phyloP scores from a whole-genome alignment of 768 basidiomycete species.

The Phylloporus rhodoxanthus region DNA sequence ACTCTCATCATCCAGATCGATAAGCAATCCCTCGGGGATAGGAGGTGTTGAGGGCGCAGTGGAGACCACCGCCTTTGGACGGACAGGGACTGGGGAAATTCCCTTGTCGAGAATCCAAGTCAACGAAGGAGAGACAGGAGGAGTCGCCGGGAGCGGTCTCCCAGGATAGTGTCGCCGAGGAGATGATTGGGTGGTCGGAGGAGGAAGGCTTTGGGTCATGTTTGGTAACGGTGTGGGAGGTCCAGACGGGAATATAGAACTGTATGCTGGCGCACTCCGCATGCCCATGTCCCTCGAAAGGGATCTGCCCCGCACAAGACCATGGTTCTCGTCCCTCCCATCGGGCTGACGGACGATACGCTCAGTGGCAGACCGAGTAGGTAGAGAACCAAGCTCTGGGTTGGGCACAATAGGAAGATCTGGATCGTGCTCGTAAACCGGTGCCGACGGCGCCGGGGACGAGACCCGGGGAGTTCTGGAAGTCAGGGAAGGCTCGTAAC shows the following conservation, averaged over 20 bases:
- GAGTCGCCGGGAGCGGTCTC: conserved; percentile 30
- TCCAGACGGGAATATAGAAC: conserved; percentile 30
- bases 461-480: conserved; percentile 22
- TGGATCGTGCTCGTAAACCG: conserved; percentile 26
- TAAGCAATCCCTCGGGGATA: conserved; percentile 48
- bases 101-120: conserved; percentile 33
- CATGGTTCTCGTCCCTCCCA: conserved; percentile 23
- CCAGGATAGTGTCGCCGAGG: conserved; percentile 31
- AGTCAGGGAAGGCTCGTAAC: conserved; percentile 8
- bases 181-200: conserved; percentile 19
- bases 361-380: conserved; percentile 29
- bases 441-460: conserved; percentile 18
- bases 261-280: conserved; percentile 32
- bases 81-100: conserved; percentile 3
- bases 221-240: conserved; percentile 26
- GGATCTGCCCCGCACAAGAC: conserved; percentile 28
- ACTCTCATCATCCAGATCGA: conserved; percentile 47
- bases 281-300: conserved; percentile 28
- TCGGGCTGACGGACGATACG: conserved; percentile 29
- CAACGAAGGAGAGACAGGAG: conserved; percentile 28
- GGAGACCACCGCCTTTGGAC: conserved; percentile 18
- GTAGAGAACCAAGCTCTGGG: conserved; percentile 15
- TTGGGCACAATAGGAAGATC: conserved; percentile 21
- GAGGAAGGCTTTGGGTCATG: conserved; percentile 21
- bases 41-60: conserved; percentile 26